Base-by-base conservation (phyloP, 257 asterid species). In the Leonotis leonurus region DNA sequence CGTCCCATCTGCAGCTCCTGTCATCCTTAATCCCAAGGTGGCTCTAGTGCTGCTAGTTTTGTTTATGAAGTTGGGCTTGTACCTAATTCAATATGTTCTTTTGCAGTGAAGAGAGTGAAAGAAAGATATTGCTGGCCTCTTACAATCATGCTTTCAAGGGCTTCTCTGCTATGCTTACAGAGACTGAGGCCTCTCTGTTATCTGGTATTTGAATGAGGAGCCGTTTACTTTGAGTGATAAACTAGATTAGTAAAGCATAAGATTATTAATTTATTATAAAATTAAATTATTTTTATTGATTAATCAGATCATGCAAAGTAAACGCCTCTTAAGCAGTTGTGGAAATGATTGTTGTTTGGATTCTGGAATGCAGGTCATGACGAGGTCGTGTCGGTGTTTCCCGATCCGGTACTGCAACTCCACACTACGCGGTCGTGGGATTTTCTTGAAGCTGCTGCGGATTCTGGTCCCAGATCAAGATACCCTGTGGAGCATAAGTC, bases 371-470 rank as follows among this genome's bases (percentile, higher is more conserved):
- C 84, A 76, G 89, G 70, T 57, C 43, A 71, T 52, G 86, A 75
- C 8, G 90, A 67, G 60, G 88, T 90, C 22, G 79, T 90, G 8
- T 87, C 96, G 3, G 82, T 90, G 21, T 90, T 90, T 52, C 95
- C 87, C 52, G 97, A 90, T 59, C 83, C 80, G n/a, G 22, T 74
- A n/a, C 67, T 90, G 18, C 56, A 83, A 30, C 95, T 90, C 53
- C 97, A 87, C 64, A 90, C 97, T 4, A 90, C 97, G 14, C 81
- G 87, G 5, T 90, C 97, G 0, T 89, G 97, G 95, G 88, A 89
- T 36, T 89, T 87, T 78, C 80, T 87, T 25, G 85, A 79, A 65
- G 79, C 60, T 24, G 79, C 60, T 24, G 61, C 54, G 41, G 81
- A 74, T 45, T 54, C 79, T 6, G 48, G 67, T 8, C 32, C 62